A percentile compares a stretch with the other conserved stretches of the same genome.
These are phyloP conservation scores for Stenogyne calaminthoides DNA, from an alignment of 305 asterid genomes.

Conservation along the genomic window DNA sequence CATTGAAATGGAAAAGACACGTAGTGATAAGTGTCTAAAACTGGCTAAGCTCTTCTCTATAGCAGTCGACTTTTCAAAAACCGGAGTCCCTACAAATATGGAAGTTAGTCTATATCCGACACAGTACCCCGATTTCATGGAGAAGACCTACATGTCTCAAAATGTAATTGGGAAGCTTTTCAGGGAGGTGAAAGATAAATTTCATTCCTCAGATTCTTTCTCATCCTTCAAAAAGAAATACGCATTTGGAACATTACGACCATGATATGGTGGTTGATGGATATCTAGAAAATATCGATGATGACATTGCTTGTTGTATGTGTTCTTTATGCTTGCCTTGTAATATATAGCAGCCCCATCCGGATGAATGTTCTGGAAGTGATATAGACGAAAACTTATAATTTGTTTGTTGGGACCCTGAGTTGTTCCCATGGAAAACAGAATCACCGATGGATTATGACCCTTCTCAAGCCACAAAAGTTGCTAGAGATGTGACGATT, in stretches of 20 bases:
- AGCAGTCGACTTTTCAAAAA: constrained; percentile 92
- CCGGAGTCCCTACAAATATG: constrained; percentile 77
- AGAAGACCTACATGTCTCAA: constrained; percentile 57
- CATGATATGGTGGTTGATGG: constrained; percentile 66
- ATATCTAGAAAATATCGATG: constrained; percentile 54
- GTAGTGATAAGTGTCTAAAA: constrained; percentile 54
- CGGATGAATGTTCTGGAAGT: no score
- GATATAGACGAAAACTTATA: no score
- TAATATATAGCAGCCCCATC: no score
- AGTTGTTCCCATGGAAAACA: no score
- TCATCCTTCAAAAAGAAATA: constrained; percentile 58
- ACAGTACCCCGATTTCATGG: constrained; percentile 95
- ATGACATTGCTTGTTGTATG: no score
- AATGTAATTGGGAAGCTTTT: constrained; percentile 81
- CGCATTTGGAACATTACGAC: constrained; percentile 67
- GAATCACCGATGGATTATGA: no score
- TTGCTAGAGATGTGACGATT: constrained; percentile 68
- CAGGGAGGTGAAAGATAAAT: constrained; percentile 60
- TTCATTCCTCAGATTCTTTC: constrained; percentile 41
- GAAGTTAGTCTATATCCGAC: constrained; percentile 40
- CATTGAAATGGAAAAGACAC: constrained; percentile 51
- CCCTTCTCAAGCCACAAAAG: no score
- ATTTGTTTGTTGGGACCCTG: no score
- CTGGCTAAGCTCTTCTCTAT: constrained; percentile 71
- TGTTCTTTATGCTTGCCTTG: no score